Conservation (phyloP, 225 moss, liverwort and hornwort genomes). For the Pseudoscleropodium purum region DNA sequence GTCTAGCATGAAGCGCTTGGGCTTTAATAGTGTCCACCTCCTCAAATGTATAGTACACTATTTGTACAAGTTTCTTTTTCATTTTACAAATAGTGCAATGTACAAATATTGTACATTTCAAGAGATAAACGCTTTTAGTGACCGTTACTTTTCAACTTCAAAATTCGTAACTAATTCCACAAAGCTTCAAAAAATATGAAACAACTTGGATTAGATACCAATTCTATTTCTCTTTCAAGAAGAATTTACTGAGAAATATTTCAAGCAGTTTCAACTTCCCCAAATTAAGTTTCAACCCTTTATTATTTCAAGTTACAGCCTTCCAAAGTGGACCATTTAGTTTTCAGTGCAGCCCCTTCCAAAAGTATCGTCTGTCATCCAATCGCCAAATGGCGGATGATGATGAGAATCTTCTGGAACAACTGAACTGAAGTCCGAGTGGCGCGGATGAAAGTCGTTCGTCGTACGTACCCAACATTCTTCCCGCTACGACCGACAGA, state of each 20-base stretch:
- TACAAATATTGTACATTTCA: background rate
- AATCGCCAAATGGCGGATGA: background rate
- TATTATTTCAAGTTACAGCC: background rate
- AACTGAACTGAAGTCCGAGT: background rate
- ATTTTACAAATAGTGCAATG: background rate
- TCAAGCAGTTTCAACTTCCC: background rate
- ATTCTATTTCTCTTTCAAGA: background rate
- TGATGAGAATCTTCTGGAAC: background rate
- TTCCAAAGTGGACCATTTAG: background rate
- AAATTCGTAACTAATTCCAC: background rate
- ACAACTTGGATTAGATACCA: background rate
- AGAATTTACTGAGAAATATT: background rate
- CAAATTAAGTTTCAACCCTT: background rate
- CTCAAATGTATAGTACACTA: background rate
- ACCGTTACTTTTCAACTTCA: background rate
- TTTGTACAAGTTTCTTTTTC: background rate
- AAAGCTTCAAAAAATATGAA: background rate
- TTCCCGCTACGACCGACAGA: background rate
- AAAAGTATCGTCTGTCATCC: background rate
- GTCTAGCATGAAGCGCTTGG: background rate
- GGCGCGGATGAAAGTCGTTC: background rate
- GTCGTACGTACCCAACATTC: background rate
- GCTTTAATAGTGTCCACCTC: fast-evolving
- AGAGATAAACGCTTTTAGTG: too few relatives aligned
- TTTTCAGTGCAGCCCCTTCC: background rate